Percentiles rank a stretch among this genome's conserved stretches.
Evolutionary conservation across 805 yeast genomes (phyloP).

Genomic region (Lachancea cidri): DNA sequence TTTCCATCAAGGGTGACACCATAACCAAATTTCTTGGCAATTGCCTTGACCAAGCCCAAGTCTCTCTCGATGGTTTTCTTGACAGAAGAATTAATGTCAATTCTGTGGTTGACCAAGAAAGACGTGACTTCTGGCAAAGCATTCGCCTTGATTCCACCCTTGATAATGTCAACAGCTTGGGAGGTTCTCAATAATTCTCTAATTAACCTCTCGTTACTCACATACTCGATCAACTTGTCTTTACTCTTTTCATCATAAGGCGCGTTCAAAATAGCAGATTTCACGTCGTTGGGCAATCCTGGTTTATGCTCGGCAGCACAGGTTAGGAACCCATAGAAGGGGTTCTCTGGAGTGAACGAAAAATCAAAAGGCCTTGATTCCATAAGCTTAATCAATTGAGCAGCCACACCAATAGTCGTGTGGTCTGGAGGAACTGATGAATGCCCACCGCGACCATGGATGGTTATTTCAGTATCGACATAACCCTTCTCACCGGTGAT

Average conservation of each 20-base stretch:
- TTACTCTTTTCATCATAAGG: conserved; percentile 35
- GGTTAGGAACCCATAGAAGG: conserved; percentile 49
- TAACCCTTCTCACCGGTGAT: conserved; percentile 62
- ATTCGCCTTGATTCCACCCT: conserved; percentile 71
- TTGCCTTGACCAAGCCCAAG: conserved; percentile 29
- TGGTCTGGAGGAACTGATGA: conserved; percentile 76
- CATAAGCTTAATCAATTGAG: conserved; percentile 50
- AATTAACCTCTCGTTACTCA: conserved; percentile 12
- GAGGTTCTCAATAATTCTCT: conserved; percentile 51
- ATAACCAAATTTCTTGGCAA: conserved; percentile 45
- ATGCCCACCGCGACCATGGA: conserved; percentile 72
- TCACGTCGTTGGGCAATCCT: conserved; percentile 16
- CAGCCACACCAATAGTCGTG: conserved; percentile 69
- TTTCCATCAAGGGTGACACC: conserved; percentile 36
- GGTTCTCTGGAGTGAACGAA: conserved; percentile 46
- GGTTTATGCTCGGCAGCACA: conserved; percentile 54
- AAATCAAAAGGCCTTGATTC: conserved; percentile 47
- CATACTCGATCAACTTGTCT: conserved; percentile 27
- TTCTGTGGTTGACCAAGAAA: conserved; percentile 56
- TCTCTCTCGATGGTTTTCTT: conserved; percentile 39
- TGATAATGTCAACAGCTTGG: conserved; percentile 60
- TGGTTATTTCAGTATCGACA: conserved; percentile 45
- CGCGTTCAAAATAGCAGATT: conserved; percentile 32
- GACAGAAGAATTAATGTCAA: conserved; percentile 52
- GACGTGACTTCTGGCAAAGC: conserved; percentile 64